Evolutionary conservation across 192 early-diverging fungal genomes (phyloP).

Genomic region (Umbelopsis vinacea): DNA sequence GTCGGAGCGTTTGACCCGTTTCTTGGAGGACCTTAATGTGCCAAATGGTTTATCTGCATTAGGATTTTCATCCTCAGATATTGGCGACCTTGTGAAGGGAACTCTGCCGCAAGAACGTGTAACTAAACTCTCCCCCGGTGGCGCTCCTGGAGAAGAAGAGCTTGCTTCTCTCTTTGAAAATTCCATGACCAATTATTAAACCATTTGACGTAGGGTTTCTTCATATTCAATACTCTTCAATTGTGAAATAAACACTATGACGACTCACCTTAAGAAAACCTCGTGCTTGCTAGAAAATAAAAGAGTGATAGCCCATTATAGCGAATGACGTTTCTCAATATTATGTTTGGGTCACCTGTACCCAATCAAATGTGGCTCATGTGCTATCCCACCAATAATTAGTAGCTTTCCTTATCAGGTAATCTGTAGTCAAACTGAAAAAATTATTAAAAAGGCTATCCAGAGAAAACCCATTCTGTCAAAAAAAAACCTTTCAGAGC

Average conservation of each 20-base stretch:
- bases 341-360: constrained; percentile 7
- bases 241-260: background rate
- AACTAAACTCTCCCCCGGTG: constrained; percentile 82
- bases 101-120: constrained; percentile 92
- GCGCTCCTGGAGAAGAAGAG: constrained; percentile 64
- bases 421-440: background rate
- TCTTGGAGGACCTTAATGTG: constrained; percentile 77
- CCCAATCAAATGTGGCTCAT: constrained; percentile 17
- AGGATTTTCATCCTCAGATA: constrained; percentile 72
- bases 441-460: background rate
- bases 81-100: constrained; percentile 77
- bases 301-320: background rate
- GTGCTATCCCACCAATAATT: background rate
- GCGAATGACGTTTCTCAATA: background rate
- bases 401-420: background rate
- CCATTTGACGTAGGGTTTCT: background rate
- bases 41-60: constrained; percentile 81
- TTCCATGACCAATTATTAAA: constrained; percentile 57
- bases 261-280: background rate
- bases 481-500: background rate
- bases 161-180: constrained; percentile 69
- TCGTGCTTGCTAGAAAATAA: background rate
- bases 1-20: constrained; percentile 76
- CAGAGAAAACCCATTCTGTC: background rate
- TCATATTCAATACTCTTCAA: background rate